phyloP scores from a whole-genome alignment of 2,329 filamentous ascomycete genomes.

The Colletotrichum cordylinicola region DNA sequence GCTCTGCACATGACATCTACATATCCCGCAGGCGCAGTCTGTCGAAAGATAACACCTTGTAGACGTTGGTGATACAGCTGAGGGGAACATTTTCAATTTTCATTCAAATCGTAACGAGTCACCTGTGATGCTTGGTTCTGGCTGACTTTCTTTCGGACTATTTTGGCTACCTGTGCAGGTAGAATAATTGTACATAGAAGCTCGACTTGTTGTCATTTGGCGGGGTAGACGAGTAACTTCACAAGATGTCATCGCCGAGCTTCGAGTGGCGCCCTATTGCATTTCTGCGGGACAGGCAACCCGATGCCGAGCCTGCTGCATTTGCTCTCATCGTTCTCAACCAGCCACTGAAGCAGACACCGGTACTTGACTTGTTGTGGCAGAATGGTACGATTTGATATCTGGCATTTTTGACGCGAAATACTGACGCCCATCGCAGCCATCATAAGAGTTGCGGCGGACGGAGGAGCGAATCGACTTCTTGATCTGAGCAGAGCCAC shows the following conservation, averaged over 20 bases:
- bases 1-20: neutral
- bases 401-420: neutral
- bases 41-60: neutral
- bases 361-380: conserved; percentile 56
- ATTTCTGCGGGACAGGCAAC: conserved; percentile 38
- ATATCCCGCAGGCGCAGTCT: neutral
- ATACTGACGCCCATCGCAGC: conserved; percentile 50
- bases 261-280: conserved; percentile 47
- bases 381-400: conserved; percentile 46
- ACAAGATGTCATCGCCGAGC: neutral
- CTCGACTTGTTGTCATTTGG: neutral
- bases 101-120: neutral
- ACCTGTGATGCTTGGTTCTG: neutral
- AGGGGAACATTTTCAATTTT: neutral
- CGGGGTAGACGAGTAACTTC: neutral
- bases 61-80: neutral
- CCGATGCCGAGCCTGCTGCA: conserved; percentile 27
- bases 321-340: conserved; percentile 58
- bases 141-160: neutral
- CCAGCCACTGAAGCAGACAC: conserved; percentile 52
- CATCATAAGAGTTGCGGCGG: conserved; percentile 77
- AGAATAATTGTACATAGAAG: neutral
- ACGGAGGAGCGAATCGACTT: conserved; percentile 88
- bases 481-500: conserved; percentile 38
- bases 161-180: neutral